Conservation (phyloP, 176 grass and related monocot genomes). For the Typha latifolia region DNA sequence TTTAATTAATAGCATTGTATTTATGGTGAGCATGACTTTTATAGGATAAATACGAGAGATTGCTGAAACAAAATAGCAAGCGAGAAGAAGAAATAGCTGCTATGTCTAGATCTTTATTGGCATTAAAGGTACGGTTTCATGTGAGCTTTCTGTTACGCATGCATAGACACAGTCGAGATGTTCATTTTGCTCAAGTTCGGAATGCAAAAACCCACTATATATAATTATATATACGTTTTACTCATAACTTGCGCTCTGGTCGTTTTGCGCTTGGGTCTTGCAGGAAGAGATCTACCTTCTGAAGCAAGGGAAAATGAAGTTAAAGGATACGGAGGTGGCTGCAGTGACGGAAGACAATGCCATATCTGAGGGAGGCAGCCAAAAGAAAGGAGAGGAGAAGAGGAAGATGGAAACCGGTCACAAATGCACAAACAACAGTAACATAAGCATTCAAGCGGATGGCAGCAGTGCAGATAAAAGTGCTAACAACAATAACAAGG, state of each 20-base stretch:
- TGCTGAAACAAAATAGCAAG: conserved; percentile 29
- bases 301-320: conserved; percentile 26
- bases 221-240: too few species aligned
- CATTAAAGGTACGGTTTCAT: conserved; percentile 35
- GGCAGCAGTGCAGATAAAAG: neutral
- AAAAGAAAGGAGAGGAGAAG: conserved; percentile 2
- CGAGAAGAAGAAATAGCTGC: conserved; percentile 29
- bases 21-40: conserved; percentile 9
- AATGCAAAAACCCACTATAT: too few species aligned
- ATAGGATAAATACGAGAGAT: conserved; percentile 38
- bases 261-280: too few species aligned
- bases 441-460: neutral
- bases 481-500: neutral
- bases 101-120: conserved; percentile 2
- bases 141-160: neutral
- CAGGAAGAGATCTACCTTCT: conserved; percentile 45
- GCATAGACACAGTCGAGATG: neutral
- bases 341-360: conserved; percentile 14
- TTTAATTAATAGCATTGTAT: neutral
- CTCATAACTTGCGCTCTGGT: too few species aligned
- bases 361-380: conserved; percentile 10
- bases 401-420: conserved; percentile 5
- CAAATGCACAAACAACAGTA: neutral
- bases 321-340: conserved; percentile 12
- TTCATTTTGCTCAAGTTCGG: neutral